Conservation (phyloP, 345 rosid genomes). For the Aquilaria malaccensis region DNA sequence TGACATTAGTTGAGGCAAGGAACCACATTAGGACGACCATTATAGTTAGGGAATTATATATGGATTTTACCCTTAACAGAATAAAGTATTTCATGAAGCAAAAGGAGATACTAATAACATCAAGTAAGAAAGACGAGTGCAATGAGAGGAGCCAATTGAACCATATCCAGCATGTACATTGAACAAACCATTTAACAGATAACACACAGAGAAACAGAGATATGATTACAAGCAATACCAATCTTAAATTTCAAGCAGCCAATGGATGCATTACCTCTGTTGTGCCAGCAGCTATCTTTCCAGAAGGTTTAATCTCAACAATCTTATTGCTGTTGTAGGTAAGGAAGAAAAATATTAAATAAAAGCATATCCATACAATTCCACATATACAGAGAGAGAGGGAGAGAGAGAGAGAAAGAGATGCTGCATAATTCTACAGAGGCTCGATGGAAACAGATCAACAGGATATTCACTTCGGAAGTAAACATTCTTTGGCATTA, state of each 20-base stretch:
- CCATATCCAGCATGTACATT: neutral
- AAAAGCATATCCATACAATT: constrained; percentile 1
- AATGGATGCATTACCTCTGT: constrained; percentile 54
- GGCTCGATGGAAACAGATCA: too few species aligned
- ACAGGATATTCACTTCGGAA: too few species aligned
- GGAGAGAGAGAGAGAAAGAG: neutral
- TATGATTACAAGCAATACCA: neutral
- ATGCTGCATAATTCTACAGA: too few species aligned
- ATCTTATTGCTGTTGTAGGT: constrained; percentile 47
- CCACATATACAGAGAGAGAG: neutral
- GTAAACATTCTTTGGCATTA: too few species aligned
- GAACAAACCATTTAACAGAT: neutral
- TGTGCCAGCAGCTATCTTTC: constrained; percentile 72
- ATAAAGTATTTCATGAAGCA: neutral
- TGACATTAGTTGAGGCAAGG: too few species aligned
- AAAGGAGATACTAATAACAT: neutral
- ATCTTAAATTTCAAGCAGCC: neutral
- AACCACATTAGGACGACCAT: too few species aligned
- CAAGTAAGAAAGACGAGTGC: constrained; percentile 1
- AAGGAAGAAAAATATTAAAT: constrained; percentile 7
- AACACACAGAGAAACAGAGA: neutral
- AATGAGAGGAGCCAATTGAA: neutral
- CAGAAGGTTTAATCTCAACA: constrained; percentile 52
- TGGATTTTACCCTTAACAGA: too few species aligned
- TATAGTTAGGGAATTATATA: too few species aligned